Conservation (phyloP, 2,329 filamentous ascomycete genomes). For the Annulohypoxylon truncatum region DNA sequence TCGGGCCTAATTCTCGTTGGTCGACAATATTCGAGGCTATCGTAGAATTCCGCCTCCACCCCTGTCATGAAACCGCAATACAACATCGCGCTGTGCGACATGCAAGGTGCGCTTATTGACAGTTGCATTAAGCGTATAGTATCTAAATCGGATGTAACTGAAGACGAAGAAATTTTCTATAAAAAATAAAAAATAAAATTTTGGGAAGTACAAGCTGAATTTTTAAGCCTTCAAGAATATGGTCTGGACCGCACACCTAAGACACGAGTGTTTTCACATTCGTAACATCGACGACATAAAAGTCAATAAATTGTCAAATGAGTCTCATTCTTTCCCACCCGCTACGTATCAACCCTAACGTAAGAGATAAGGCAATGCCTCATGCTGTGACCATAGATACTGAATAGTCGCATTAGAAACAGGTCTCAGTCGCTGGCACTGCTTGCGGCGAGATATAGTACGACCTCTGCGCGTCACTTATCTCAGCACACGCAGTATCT, state of each 20-base stretch:
- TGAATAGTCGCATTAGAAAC: not conserved
- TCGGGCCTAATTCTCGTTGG: not conserved
- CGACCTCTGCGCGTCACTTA: not conserved
- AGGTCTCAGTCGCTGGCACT: not conserved
- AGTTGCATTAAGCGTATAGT: slow-evolving; percentile 10
- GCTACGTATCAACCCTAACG: too few species aligned
- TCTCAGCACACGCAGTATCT: not conserved
- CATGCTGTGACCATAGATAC: not conserved
- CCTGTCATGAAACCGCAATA: slow-evolving; percentile 20
- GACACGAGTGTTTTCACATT: slow-evolving; percentile 28
- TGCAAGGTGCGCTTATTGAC: slow-evolving; percentile 1
- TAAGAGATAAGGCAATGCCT: slow-evolving; percentile 6
- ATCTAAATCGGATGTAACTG: slow-evolving; percentile 31
- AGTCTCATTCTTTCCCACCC: not conserved
- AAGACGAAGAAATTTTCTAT: slow-evolving; percentile 2
- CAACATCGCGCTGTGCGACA: slow-evolving; percentile 18
- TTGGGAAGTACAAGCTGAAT: slow-evolving; percentile 3
- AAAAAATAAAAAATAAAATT: too few species aligned
- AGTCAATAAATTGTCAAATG: not conserved
- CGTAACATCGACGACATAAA: not conserved
- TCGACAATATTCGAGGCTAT: slow-evolving; percentile 7
- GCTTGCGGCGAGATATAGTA: not conserved
- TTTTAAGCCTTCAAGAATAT: slow-evolving; percentile 1
- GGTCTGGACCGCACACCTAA: slow-evolving; percentile 27
- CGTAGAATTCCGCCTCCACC: slow-evolving; percentile 11